Conservation (phyloP, 345 rosid genomes). For the Murraya paniculata region DNA sequence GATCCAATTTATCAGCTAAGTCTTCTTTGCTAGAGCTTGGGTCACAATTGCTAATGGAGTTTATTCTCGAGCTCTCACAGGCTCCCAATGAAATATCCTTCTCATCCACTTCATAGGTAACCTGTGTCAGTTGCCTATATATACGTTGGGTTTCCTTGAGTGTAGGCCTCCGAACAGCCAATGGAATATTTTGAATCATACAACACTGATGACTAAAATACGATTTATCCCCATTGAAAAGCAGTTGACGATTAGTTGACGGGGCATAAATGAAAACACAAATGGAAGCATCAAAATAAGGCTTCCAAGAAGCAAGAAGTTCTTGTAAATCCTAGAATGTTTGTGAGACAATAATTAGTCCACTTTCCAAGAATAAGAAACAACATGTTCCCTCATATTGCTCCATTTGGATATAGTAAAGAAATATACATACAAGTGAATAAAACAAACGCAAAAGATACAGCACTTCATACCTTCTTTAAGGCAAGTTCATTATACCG, state of each 20-base stretch:
- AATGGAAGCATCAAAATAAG: conserved; percentile 75
- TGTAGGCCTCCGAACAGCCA: conserved; percentile 82
- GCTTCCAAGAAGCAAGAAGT: conserved; percentile 84
- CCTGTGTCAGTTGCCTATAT: conserved; percentile 67
- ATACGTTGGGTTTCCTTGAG: conserved; percentile 77
- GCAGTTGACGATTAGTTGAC: conserved; percentile 72
- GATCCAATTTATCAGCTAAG: conserved; percentile 25
- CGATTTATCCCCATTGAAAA: conserved; percentile 67
- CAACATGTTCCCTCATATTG: background rate
- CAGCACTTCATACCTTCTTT: conserved; percentile 62
- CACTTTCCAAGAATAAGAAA: conserved; percentile 9
- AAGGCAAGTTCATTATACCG: conserved; percentile 87
- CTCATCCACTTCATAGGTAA: conserved; percentile 54
- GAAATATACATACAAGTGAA: background rate
- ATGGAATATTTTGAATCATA: conserved; percentile 52
- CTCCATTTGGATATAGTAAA: background rate
- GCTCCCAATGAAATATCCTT: conserved; percentile 27
- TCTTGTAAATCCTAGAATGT: conserved; percentile 78
- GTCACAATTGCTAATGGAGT: conserved; percentile 18
- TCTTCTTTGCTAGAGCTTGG: conserved; percentile 32
- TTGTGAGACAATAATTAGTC: conserved; percentile 15
- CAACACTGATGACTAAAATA: conserved; percentile 58
- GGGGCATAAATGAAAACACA: conserved; percentile 80
- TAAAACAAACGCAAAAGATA: background rate
- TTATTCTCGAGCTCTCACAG: conserved; percentile 25